Evolutionary conservation across 2,329 filamentous ascomycete genomes (phyloP).

Genomic region (Phaeophleospora eucalypticola): DNA sequence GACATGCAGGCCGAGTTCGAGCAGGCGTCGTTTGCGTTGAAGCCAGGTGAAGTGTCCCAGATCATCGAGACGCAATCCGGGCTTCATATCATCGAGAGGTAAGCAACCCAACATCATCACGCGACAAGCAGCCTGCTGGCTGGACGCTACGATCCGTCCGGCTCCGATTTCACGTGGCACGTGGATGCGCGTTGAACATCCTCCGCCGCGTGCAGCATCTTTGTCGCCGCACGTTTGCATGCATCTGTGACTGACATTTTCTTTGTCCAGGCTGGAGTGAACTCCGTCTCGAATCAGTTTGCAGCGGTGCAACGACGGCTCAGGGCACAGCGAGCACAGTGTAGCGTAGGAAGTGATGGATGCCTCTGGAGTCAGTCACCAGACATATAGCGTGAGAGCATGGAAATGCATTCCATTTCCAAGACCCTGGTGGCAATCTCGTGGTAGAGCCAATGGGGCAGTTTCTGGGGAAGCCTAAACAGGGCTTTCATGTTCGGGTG

Average conservation of each 20-base stretch:
- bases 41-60: constrained; percentile 79
- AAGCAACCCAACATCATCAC: constrained; percentile 29
- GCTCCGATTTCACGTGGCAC: constrained; percentile 6
- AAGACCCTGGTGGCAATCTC: neutral
- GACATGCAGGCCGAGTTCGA: constrained; percentile 99
- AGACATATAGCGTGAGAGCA: constrained; percentile 4
- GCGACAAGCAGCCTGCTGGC: neutral
- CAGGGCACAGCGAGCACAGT: neutral
- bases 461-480: constrained; percentile 1
- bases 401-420: neutral
- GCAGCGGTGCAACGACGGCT: neutral
- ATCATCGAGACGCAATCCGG: constrained; percentile 91
- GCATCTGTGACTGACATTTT: constrained; percentile 8
- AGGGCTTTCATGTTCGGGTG: neutral
- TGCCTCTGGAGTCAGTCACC: constrained; percentile 1
- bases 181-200: constrained; percentile 3
- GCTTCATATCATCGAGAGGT: constrained; percentile 94
- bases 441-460: constrained; percentile 1
- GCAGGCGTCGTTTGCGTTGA: constrained; percentile 85
- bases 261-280: constrained; percentile 24
- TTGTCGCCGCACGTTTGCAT: constrained; percentile 11
- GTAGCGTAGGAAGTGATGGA: neutral
- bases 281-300: neutral
- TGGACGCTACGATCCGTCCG: neutral
- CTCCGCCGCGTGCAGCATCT: constrained; percentile 5